Evolutionary conservation across 257 asterid species (phyloP), one percentile per base, ranked within the genome.

Genomic region (Prunella vulgaris): DNA sequence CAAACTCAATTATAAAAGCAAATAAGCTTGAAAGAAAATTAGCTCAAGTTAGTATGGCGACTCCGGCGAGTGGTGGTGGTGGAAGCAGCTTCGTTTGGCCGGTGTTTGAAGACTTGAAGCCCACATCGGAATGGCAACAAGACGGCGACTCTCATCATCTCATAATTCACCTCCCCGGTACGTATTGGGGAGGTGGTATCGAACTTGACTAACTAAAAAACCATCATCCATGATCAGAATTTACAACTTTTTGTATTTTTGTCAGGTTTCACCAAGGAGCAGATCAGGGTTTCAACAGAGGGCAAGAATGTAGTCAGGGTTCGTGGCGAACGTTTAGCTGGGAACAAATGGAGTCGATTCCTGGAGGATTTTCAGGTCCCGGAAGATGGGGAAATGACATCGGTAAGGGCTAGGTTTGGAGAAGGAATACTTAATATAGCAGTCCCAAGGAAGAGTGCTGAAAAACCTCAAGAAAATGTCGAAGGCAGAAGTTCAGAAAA

Each of bases 281-380:
- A 78, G 46, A 77, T 92, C 10, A 83, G 79, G 74, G 89, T 87
- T 9, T 80, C 90, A 24, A 84, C 90, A 0, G 90, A 89, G 81
- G 84, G 86, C 15, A 52, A 37, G 57, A 87, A 72, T 44, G 76
- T 42, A 1, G 60, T 92, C 15, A 74, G 92, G 70, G 90, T 77
- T 2, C 80, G 81, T 0, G 96, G 97, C 3, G 90, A 87, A 54
- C 84, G 86, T 14, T 38, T 77, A 17, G 74, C 79, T 0, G 88
- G 83, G 10, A 92, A 80, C 78, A 82, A 68, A 74, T 89, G 94
- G 95, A 84, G 85, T 62, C 87, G 90, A 0, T 92, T 92, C 56
- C 83, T 51, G 22, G 88, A 86, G 68, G 95, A 86, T 71, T 87
- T 76, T 32, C 80, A 70, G 62, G 77, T 82, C 33, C 92, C 96